Percentiles rank a stretch among this genome's conserved stretches.
phyloP scores from a whole-genome alignment of 2,329 filamentous ascomycete species.

The Cytospora paraplurivora region DNA sequence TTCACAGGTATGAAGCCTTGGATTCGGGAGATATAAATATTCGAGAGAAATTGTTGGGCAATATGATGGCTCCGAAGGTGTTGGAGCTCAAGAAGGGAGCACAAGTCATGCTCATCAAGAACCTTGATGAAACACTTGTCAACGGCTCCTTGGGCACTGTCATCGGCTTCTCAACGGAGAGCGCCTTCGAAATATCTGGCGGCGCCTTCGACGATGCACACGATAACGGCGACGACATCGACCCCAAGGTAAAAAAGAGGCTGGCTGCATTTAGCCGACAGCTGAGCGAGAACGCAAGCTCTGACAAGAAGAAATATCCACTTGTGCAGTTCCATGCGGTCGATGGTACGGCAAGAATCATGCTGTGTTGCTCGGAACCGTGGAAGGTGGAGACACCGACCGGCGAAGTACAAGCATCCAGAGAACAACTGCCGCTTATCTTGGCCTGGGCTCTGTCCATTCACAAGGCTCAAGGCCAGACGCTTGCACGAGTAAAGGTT shows the following conservation, averaged over 20 bases:
- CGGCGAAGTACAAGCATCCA: conserved; percentile 88
- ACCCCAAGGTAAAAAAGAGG: conserved; percentile 56
- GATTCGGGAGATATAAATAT: conserved; percentile 74
- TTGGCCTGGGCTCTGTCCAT: conserved; percentile 96
- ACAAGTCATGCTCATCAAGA: conserved; percentile 99
- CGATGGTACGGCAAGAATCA: conserved; percentile 73
- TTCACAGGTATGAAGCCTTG: conserved; percentile 68
- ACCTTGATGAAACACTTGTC: conserved; percentile 89
- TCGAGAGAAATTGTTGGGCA: conserved; percentile 77
- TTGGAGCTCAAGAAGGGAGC: conserved; percentile 87
- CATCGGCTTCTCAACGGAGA: conserved; percentile 68
- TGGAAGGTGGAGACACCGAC: conserved; percentile 99
- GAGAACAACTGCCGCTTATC: conserved; percentile 82
- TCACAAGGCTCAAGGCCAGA: conserved; percentile 97
- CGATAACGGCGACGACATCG: conserved; percentile 29
- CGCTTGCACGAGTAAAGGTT: conserved; percentile 89
- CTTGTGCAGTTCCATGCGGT: conserved; percentile 81
- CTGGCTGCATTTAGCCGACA: conserved; percentile 54
- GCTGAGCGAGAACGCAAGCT: conserved; percentile 37
- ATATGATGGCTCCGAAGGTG: conserved; percentile 87
- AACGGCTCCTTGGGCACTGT: conserved; percentile 94
- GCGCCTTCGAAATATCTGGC: conserved; percentile 41
- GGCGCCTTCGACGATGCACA: conserved; percentile 47
- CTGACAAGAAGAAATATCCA: conserved; percentile 67
- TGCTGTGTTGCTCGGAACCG: conserved; percentile 82